Percentiles rank a stretch among this genome's conserved stretches.
phyloP scores from a whole-genome alignment of 78 protist genomes.

The Dictyostelium intermedium region DNA sequence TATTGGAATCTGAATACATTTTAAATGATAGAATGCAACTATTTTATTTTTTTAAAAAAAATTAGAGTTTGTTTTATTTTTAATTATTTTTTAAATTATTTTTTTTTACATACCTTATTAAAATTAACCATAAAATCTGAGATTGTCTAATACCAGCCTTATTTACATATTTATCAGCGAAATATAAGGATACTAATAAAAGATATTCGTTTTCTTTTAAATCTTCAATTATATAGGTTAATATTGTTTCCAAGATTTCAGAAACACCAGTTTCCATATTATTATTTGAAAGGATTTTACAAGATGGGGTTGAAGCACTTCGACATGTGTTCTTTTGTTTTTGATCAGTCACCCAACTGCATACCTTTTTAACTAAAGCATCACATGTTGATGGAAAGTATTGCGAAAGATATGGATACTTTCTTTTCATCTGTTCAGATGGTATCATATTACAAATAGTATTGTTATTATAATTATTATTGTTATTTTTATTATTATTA shows the following conservation, averaged over 20 bases:
- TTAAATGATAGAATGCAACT: conserved; percentile 23
- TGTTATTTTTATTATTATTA: too few relatives aligned
- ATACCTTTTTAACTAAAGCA: conserved; percentile 6
- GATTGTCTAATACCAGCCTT: conserved; percentile 26
- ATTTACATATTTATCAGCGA: conserved; percentile 41
- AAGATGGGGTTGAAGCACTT: neutral
- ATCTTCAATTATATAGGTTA: conserved; percentile 7
- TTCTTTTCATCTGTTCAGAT: neutral
- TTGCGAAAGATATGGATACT: neutral
- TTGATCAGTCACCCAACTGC: conserved; percentile 13
- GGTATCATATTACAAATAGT: neutral
- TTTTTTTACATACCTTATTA: conserved; percentile 10
- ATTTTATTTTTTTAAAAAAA: neutral
- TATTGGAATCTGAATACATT: conserved; percentile 22
- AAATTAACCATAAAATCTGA: conserved; percentile 30
- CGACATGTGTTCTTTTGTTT: neutral
- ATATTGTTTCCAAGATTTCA: conserved; percentile 9
- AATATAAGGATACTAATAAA: neutral
- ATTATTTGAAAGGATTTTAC: neutral
- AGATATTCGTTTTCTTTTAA: conserved; percentile 6
- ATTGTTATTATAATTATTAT: too few relatives aligned
- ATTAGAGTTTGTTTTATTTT: neutral
- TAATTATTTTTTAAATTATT: too few relatives aligned
- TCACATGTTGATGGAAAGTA: neutral
- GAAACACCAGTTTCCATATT: conserved; percentile 26